Percentiles rank a stretch among this genome's conserved stretches.
Evolutionary conservation across 1,139 yeast species (phyloP).

Genomic region (Candida albicans): DNA sequence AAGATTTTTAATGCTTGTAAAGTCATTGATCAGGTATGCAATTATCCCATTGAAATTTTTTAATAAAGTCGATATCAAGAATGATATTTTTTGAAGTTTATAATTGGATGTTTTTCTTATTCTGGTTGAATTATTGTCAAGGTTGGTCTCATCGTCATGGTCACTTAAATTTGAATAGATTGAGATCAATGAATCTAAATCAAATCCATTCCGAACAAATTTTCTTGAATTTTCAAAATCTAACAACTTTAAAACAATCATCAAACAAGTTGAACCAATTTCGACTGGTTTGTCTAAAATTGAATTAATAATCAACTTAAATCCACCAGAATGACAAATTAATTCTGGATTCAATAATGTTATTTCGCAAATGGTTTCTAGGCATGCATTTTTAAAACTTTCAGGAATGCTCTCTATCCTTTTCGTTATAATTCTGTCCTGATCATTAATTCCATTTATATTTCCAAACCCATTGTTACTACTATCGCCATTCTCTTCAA

Average conservation of each 20-base stretch:
- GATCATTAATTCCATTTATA: constrained; percentile 11
- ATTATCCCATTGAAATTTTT: constrained; percentile 80
- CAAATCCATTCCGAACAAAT: constrained; percentile 59
- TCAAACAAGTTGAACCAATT: constrained; percentile 53
- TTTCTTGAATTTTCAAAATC: constrained; percentile 60
- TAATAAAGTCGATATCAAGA: constrained; percentile 58
- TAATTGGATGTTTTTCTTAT: constrained; percentile 13
- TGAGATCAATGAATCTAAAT: constrained; percentile 62
- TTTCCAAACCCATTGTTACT: too few species aligned
- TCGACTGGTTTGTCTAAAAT: constrained; percentile 65
- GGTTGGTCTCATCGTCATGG: constrained; percentile 4
- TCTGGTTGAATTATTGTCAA: constrained; percentile 1
- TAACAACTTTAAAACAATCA: constrained; percentile 58
- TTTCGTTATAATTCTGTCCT: neutral
- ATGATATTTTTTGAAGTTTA: constrained; percentile 61
- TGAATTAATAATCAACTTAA: constrained; percentile 56
- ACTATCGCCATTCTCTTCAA: constrained; percentile 52
- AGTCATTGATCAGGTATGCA: constrained; percentile 60
- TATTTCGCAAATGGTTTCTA: constrained; percentile 74
- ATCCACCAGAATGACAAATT: constrained; percentile 64
- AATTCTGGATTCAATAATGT: constrained; percentile 61
- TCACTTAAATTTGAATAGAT: constrained; percentile 44
- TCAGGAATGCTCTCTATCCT: constrained; percentile 29
- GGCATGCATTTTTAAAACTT: constrained; percentile 50
- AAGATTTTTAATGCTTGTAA: constrained; percentile 57